Evolutionary conservation across 2,329 filamentous ascomycete genomes (phyloP).

Genomic region (Tolypocladium pustulatum): DNA sequence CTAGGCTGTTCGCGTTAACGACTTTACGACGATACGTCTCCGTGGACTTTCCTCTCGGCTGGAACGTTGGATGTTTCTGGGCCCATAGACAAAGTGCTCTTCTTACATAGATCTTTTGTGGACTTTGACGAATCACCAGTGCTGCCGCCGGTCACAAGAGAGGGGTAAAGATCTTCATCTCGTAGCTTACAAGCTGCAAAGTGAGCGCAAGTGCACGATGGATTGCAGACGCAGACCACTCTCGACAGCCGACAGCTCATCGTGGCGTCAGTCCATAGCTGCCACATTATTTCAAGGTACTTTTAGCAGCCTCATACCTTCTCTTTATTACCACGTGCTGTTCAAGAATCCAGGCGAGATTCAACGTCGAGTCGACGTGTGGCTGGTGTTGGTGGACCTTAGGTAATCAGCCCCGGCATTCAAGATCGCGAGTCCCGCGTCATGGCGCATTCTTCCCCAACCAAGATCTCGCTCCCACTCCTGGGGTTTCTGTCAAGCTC

Average conservation of each 20-base stretch:
- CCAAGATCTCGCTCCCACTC: neutral
- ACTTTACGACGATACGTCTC: no score
- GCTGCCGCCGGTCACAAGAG: no score
- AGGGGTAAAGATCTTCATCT: slow-evolving; percentile 14
- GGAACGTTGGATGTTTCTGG: no score
- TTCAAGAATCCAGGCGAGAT: neutral
- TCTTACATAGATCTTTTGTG: no score
- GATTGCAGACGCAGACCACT: neutral
- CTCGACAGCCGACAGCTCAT: neutral
- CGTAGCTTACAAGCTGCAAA: neutral
- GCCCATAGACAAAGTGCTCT: no score
- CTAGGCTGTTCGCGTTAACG: no score
- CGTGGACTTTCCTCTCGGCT: no score
- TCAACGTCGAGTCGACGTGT: neutral
- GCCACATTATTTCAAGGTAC: neutral
- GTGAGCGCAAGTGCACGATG: neutral
- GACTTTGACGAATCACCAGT: no score
- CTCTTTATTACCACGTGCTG: neutral
- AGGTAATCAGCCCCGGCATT: neutral
- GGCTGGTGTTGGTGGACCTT: neutral
- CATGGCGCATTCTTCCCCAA: neutral
- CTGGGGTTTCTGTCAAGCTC: neutral
- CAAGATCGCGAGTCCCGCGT: neutral
- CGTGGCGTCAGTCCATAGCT: neutral
- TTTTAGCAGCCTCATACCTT: neutral